A percentile compares a stretch with the other conserved stretches of the same genome.
Conservation (phyloP, 140 eudicot species). For the Ambrosia hybrid region DNA sequence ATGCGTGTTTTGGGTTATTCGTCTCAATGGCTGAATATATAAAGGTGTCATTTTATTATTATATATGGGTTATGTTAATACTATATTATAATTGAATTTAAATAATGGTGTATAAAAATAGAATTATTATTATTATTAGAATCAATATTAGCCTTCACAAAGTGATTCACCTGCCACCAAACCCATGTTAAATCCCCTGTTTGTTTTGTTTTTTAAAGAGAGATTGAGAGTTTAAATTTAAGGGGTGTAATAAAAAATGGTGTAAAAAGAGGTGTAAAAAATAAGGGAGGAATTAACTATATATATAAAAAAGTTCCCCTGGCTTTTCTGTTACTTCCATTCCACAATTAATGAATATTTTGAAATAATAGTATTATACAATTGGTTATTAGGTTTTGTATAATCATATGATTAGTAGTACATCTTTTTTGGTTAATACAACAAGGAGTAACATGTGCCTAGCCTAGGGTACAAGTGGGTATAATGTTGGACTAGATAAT, state of each 20-base stretch:
- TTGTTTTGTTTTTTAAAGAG: too few species aligned
- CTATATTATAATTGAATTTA: neutral
- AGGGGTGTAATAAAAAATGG: too few species aligned
- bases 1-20: conserved; percentile 33
- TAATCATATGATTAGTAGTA: neutral
- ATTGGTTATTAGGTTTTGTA: neutral
- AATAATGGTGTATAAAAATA: conserved; percentile 11
- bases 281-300: too few species aligned
- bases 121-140: conserved; percentile 21
- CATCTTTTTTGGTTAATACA: too few species aligned
- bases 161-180: conserved; percentile 43
- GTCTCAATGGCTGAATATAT: conserved; percentile 12
- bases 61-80: neutral
- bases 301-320: neutral
- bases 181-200: conserved; percentile 39
- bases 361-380: conserved; percentile 1
- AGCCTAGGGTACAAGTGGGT: too few species aligned
- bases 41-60: conserved; percentile 24
- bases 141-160: conserved; percentile 21
- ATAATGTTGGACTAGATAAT: too few species aligned
- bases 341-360: neutral
- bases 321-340: conserved; percentile 24
- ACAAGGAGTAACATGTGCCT: too few species aligned
- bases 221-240: too few species aligned
- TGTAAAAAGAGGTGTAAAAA: too few species aligned